Percentiles rank a stretch among this genome's conserved stretches.
These are phyloP conservation scores for Triticum urartu DNA, from an alignment of 176 grass and related monocot genomes.

Conservation along the genomic window DNA sequence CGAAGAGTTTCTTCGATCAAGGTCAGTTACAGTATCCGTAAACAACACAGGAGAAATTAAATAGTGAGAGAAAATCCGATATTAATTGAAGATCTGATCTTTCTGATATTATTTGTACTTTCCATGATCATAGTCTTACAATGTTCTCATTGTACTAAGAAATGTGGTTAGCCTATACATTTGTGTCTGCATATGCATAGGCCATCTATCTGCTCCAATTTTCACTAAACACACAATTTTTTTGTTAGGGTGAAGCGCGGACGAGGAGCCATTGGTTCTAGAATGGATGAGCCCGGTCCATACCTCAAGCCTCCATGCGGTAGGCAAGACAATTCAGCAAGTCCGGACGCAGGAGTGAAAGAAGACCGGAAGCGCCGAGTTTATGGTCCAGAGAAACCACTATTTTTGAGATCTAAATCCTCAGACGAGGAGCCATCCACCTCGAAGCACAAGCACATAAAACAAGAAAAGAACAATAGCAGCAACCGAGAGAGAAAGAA, in stretches of 20 bases:
- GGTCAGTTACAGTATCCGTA: slow-evolving; percentile 23
- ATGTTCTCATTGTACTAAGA: neutral
- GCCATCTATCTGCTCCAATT: neutral
- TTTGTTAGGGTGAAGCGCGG: slow-evolving; percentile 51
- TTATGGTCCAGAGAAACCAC: slow-evolving; percentile 49
- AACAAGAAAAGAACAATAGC: slow-evolving; percentile 17
- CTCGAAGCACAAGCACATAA: neutral
- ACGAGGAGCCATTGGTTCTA: slow-evolving; percentile 58
- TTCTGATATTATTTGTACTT: neutral
- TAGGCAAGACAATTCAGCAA: neutral
- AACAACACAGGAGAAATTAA: neutral
- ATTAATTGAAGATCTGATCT: neutral
- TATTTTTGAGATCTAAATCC: slow-evolving; percentile 33
- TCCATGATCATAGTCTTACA: neutral
- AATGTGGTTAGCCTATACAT: neutral
- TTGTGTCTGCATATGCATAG: neutral
- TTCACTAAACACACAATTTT: slow-evolving; percentile 1
- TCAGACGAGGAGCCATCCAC: slow-evolving; percentile 4
- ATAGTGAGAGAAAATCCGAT: neutral
- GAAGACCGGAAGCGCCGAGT: slow-evolving; percentile 21
- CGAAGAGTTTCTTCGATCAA: slow-evolving; percentile 56
- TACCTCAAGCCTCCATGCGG: slow-evolving; percentile 16
- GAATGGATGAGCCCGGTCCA: slow-evolving; percentile 74
- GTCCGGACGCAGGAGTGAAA: slow-evolving; percentile 23
- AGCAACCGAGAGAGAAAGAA: slow-evolving; percentile 25